Evolutionary conservation across 1,284 basidiomycete species (phyloP).

Genomic region (Papiliotrema nemorosa): DNA sequence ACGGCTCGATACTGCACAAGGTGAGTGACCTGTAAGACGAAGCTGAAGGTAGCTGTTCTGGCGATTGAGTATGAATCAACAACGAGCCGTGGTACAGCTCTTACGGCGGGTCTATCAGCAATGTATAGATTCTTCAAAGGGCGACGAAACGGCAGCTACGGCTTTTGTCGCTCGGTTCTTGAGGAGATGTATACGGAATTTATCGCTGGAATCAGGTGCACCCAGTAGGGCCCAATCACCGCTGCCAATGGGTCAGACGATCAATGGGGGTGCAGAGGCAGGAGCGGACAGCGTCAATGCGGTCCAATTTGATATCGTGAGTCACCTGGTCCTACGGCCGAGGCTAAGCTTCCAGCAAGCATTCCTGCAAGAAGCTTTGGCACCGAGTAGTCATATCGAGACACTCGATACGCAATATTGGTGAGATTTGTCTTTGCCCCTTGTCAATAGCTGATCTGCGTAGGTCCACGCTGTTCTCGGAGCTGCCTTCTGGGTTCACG

Average conservation of each 20-base stretch:
- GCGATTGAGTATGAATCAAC: not conserved
- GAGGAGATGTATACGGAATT: slow-evolving; percentile 2
- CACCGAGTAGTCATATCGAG: slow-evolving; percentile 2
- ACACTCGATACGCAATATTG: slow-evolving; percentile 5
- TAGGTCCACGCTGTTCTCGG: slow-evolving; percentile 2
- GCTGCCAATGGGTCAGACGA: too few relatives aligned
- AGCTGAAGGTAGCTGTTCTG: slow-evolving; percentile 10
- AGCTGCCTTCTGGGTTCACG: not conserved
- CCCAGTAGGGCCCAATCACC: not conserved
- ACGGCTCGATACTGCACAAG: slow-evolving; percentile 16
- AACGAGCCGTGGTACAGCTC: slow-evolving; percentile 1
- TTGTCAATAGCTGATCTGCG: not conserved
- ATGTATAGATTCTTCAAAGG: slow-evolving; percentile 4
- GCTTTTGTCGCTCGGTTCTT: slow-evolving; percentile 17
- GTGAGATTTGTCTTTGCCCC: not conserved
- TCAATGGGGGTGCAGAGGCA: not conserved
- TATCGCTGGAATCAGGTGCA: not conserved
- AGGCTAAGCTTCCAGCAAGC: not conserved
- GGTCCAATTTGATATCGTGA: slow-evolving; percentile 1
- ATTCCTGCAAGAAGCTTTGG: slow-evolving; percentile 1
- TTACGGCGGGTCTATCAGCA: slow-evolving; percentile 9
- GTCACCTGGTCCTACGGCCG: not conserved
- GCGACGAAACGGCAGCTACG: slow-evolving; percentile 10
- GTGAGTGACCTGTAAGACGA: slow-evolving; percentile 2
- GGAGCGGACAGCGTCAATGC: not conserved